Conservation (phyloP, 805 yeast genomes). For the Zygoascus ofunaensis region DNA sequence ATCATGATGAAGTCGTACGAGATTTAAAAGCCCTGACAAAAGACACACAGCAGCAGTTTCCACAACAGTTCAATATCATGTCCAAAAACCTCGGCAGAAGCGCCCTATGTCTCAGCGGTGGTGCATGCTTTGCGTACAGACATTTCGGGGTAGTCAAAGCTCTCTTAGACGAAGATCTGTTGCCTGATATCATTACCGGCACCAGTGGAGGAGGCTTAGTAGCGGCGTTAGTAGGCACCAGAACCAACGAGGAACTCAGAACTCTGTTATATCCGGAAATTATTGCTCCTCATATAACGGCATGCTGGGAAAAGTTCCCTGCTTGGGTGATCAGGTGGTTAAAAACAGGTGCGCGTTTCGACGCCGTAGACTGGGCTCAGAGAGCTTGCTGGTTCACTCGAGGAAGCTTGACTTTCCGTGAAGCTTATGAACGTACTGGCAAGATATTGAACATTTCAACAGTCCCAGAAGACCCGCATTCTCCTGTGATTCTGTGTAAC, state of each 20-base stretch:
- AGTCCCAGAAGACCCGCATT: constrained; percentile 73
- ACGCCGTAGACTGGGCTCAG: constrained; percentile 64
- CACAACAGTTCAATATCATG: not conserved
- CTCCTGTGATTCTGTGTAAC: constrained; percentile 72
- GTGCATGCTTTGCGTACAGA: constrained; percentile 68
- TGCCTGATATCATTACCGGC: constrained; percentile 65
- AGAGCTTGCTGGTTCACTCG: constrained; percentile 60
- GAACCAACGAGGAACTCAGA: constrained; percentile 58
- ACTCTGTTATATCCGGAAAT: constrained; percentile 50
- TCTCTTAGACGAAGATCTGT: constrained; percentile 51
- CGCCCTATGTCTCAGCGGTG: constrained; percentile 68
- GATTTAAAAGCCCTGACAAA: constrained; percentile 29
- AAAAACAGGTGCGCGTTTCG: constrained; percentile 72
- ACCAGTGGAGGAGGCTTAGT: constrained; percentile 77
- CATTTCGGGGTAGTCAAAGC: constrained; percentile 74
- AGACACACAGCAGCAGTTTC: constrained; percentile 32
- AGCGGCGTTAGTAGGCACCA: constrained; percentile 61
- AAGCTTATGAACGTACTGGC: constrained; percentile 61
- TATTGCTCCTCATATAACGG: constrained; percentile 49
- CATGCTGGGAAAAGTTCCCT: constrained; percentile 55
- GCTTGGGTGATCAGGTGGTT: constrained; percentile 58
- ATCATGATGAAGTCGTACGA: constrained; percentile 42
- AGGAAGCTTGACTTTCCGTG: constrained; percentile 65
- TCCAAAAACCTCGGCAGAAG: constrained; percentile 61
- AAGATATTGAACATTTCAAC: constrained; percentile 63